These are phyloP conservation scores for Vicia faba DNA, from an alignment of 306 rosid species.

Conservation along the genomic window DNA sequence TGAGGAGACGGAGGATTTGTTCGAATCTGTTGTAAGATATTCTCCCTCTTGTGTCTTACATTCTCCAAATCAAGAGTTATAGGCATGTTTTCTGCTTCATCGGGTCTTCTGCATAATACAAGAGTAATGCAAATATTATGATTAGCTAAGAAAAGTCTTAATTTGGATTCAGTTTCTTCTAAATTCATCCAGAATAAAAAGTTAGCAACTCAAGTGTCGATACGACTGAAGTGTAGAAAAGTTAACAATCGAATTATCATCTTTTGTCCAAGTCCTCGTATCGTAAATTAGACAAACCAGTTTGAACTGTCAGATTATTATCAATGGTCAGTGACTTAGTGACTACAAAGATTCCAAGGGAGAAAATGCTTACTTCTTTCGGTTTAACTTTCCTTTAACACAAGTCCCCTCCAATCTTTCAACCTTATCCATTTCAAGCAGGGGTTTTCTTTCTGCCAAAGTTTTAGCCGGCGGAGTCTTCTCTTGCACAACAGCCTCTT, in stretches of 20 bases:
- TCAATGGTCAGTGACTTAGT: too few species aligned
- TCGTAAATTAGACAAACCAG: too few species aligned
- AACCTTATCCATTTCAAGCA: conserved; percentile 50
- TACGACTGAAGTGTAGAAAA: too few species aligned
- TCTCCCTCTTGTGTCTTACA: conserved; percentile 51
- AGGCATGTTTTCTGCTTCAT: conserved; percentile 61
- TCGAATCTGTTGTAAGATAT: conserved; percentile 56
- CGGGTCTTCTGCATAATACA: conserved; percentile 55
- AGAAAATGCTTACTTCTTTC: conserved; percentile 56
- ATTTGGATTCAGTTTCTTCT: too few species aligned
- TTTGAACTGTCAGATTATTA: too few species aligned
- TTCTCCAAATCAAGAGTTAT: conserved; percentile 58
- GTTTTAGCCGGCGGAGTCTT: conserved; percentile 37
- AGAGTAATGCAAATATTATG: conserved; percentile 24
- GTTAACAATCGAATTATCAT: too few species aligned
- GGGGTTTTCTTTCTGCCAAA: conserved; percentile 60
- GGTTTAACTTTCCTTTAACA: conserved; percentile 53
- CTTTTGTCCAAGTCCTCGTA: too few species aligned
- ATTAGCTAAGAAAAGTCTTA: neutral
- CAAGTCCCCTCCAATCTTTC: conserved; percentile 43
- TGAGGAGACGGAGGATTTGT: conserved; percentile 98
- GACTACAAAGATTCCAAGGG: too few species aligned
- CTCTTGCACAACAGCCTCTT: conserved; percentile 38
- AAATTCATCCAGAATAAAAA: too few species aligned
- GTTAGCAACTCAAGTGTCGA: too few species aligned